A percentile compares a stretch with the other conserved stretches of the same genome.
Evolutionary conservation across 1,139 yeast species (phyloP).

Genomic region (Blastobotrys proliferans): DNA sequence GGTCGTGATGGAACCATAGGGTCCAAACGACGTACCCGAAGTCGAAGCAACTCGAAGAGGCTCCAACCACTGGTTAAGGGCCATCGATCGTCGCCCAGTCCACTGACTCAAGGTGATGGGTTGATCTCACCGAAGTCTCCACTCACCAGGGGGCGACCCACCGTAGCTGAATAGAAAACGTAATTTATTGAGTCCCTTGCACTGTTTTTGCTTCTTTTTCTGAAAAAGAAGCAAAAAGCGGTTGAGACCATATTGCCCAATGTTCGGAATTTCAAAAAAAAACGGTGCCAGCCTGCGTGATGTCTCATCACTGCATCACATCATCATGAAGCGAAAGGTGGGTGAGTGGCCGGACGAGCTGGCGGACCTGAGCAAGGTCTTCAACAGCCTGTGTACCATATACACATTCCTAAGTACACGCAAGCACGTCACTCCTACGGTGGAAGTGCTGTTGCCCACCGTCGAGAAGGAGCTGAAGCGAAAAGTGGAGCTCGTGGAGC

Average conservation of each 20-base stretch:
- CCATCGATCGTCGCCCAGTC: not conserved
- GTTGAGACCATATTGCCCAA: no score
- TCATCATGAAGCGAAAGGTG: conserved; percentile 5
- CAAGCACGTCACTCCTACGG: conserved; percentile 53
- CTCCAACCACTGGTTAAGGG: not conserved
- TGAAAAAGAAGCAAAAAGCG: no score
- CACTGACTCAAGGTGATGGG: not conserved
- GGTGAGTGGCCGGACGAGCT: conserved; percentile 3
- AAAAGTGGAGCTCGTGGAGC: conserved; percentile 41
- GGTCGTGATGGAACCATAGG: conserved; percentile 23
- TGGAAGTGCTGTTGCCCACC: conserved; percentile 46
- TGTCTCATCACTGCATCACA: no score
- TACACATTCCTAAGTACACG: conserved; percentile 54
- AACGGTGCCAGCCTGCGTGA: no score
- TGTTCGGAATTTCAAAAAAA: no score
- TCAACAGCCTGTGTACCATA: conserved; percentile 38
- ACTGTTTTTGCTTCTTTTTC: no score
- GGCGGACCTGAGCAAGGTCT: conserved; percentile 13
- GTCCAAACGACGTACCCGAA: not conserved
- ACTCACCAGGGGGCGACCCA: not conserved
- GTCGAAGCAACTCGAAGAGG: conserved; percentile 4
- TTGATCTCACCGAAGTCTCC: conserved; percentile 1
- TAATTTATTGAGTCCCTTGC: no score
- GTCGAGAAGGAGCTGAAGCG: conserved; percentile 39
- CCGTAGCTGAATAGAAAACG: no score